Evolutionary conservation across 2,329 filamentous ascomycete species (phyloP).

Genomic region (Diaporthe sp.): DNA sequence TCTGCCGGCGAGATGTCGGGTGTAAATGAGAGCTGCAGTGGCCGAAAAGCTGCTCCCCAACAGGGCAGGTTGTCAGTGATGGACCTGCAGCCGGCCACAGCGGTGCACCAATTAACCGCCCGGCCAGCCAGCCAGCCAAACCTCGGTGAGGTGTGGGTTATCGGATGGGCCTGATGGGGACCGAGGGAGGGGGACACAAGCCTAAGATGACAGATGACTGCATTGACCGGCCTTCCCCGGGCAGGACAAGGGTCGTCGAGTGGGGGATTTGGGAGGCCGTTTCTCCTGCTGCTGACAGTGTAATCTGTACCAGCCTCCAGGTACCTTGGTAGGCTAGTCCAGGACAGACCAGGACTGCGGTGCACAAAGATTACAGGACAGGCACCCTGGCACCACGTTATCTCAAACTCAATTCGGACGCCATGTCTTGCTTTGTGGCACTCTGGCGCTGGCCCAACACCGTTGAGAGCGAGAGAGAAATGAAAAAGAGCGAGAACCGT

Average conservation of each 20-base stretch:
- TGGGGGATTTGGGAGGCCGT: not conserved
- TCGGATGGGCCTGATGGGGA: conserved; percentile 1
- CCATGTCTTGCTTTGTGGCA: not conserved
- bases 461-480: not conserved
- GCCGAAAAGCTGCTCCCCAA: not conserved
- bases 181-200: not conserved
- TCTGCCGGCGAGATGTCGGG: not conserved
- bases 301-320: not conserved
- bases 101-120: conserved; percentile 5
- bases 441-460: not conserved
- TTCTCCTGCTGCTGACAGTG: not conserved
- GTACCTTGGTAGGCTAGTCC: not conserved
- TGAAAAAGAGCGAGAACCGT: not conserved
- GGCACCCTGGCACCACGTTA: conserved; percentile 14
- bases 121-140: not conserved
- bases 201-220: not conserved
- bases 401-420: conserved; percentile 34
- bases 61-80: not conserved
- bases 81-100: conserved; percentile 5
- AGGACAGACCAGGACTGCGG: not conserved
- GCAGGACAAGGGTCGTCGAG: not conserved
- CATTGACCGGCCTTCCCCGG: not conserved
- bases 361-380: not conserved
- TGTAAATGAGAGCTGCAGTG: conserved; percentile 5
- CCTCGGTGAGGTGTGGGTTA: conserved; percentile 7